Evolutionary conservation across 2,329 filamentous ascomycete species (phyloP).

Genomic region (Paracorniculantispora psalliotae): DNA sequence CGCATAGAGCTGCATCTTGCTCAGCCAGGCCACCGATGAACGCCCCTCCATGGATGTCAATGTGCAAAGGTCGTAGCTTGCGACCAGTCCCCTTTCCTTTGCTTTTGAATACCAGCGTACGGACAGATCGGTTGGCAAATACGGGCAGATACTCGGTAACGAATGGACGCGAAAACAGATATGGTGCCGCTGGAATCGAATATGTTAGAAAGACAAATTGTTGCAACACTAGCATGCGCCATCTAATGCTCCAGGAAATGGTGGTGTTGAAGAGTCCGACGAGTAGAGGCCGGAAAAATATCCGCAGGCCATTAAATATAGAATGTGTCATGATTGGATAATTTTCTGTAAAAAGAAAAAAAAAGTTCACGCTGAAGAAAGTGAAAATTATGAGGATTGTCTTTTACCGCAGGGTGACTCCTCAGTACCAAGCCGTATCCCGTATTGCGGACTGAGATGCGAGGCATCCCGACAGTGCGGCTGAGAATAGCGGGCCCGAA

Average conservation of each 20-base stretch:
- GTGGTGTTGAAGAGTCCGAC: conserved; percentile 31
- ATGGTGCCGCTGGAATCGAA: conserved; percentile 30
- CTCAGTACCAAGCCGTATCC: background rate
- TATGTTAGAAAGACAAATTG: conserved; percentile 35
- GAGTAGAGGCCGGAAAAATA: conserved; percentile 24
- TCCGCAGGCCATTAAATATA: background rate
- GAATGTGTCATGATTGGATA: background rate
- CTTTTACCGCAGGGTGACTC: background rate
- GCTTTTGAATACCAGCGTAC: conserved; percentile 31
- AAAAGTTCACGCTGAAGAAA: background rate
- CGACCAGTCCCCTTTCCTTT: conserved; percentile 15
- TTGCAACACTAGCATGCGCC: conserved; percentile 38
- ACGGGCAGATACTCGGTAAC: conserved; percentile 30
- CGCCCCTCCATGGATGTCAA: conserved; percentile 40
- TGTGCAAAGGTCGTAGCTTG: conserved; percentile 35
- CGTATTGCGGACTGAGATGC: background rate
- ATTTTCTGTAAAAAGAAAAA: too few species aligned
- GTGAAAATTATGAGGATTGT: too few species aligned
- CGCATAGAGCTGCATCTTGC: conserved; percentile 29
- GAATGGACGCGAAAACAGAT: conserved; percentile 32
- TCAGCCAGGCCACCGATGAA: conserved; percentile 41
- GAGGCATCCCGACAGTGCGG: conserved; percentile 3
- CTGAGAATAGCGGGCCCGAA: background rate
- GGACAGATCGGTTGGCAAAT: conserved; percentile 20
- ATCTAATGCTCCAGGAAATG: conserved; percentile 35